These are phyloP conservation scores for Gaeumannomyces sp. DNA, from an alignment of 2,329 filamentous ascomycete species.

Conservation along the genomic window DNA sequence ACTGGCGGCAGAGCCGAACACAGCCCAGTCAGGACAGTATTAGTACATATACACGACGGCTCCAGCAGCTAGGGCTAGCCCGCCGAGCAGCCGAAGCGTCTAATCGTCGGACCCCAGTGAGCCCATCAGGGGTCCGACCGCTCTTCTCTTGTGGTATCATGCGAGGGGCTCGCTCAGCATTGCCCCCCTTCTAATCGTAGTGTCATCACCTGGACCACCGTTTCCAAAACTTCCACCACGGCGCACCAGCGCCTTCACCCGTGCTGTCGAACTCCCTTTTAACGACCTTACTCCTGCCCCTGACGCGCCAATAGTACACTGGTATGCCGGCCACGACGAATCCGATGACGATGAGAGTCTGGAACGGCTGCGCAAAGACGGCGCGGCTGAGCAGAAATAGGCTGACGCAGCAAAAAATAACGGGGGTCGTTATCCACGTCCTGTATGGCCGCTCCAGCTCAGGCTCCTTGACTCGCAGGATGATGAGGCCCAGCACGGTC, in stretches of 20 bases:
- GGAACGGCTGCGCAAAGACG: slow-evolving; percentile 82
- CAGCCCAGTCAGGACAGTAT: background rate
- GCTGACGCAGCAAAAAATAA: slow-evolving; percentile 97
- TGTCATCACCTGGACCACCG: slow-evolving; percentile 21
- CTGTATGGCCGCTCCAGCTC: slow-evolving; percentile 83
- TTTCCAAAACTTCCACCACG: slow-evolving; percentile 58
- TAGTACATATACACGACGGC: background rate
- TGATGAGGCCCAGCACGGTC: slow-evolving; percentile 86
- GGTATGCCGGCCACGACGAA: slow-evolving; percentile 82
- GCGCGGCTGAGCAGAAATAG: slow-evolving; percentile 84
- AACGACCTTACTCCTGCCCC: slow-evolving; percentile 47
- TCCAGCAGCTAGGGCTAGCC: background rate
- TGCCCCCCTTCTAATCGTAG: background rate
- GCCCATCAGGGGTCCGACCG: no score
- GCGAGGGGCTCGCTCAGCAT: background rate
- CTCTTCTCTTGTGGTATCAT: background rate
- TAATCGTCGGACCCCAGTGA: no score
- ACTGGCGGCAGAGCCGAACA: background rate
- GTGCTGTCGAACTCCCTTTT: slow-evolving; percentile 31
- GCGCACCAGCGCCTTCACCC: slow-evolving; percentile 23
- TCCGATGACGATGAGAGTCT: slow-evolving; percentile 78
- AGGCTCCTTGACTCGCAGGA: slow-evolving; percentile 82
- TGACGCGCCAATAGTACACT: slow-evolving; percentile 83
- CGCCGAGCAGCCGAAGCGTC: no score
- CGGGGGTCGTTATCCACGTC: slow-evolving; percentile 94